Conservation (phyloP, 208 protist genomes). For the Angomonas desouzai region DNA sequence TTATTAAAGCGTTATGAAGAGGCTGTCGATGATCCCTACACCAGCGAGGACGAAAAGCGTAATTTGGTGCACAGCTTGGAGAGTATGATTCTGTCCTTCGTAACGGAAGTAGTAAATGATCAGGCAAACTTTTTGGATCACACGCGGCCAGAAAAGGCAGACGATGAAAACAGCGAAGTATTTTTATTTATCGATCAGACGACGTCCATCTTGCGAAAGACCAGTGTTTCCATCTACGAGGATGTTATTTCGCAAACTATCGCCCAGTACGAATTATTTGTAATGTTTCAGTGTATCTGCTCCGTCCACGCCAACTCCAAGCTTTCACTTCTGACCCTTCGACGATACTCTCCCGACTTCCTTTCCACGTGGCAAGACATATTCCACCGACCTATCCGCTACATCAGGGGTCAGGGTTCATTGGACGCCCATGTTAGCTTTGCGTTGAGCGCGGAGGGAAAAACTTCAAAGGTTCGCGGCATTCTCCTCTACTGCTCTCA, state of each 20-base stretch:
- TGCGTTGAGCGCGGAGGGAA: conserved; percentile 46
- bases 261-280: conserved; percentile 68
- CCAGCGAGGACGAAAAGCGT: conserved; percentile 21
- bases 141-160: not conserved
- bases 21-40: conserved; percentile 11
- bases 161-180: conserved; percentile 34
- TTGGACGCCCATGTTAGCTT: conserved; percentile 81
- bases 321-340: conserved; percentile 67
- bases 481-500: conserved; percentile 88
- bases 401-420: conserved; percentile 78
- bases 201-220: conserved; percentile 66
- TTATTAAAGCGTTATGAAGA: conserved; percentile 24
- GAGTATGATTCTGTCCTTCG: conserved; percentile 27
- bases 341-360: conserved; percentile 53
- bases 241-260: conserved; percentile 79
- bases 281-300: conserved; percentile 85
- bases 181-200: conserved; percentile 89
- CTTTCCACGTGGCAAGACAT: conserved; percentile 53
- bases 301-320: conserved; percentile 61
- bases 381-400: conserved; percentile 61
- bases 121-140: not conserved
- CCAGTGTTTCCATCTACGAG: conserved; percentile 68
- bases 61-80: conserved; percentile 23
- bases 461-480: conserved; percentile 51
- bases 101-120: conserved; percentile 39